A percentile compares a stretch with the other conserved stretches of the same genome.
These are phyloP conservation scores for Fusarium illudens DNA, from an alignment of 2,329 filamentous ascomycete species.

Conservation along the genomic window DNA sequence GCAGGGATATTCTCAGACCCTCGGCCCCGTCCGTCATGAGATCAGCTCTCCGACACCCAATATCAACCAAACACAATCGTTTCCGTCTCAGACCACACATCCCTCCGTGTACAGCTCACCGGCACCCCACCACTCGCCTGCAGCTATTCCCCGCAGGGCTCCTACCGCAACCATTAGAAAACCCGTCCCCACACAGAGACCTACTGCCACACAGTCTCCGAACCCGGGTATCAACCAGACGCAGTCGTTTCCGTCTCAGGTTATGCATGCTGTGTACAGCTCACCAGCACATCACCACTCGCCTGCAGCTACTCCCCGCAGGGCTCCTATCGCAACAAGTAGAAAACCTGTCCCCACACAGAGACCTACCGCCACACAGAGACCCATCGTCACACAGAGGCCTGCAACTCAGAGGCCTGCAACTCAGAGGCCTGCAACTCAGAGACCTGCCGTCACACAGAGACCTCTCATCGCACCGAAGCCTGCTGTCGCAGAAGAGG, in stretches of 20 bases:
- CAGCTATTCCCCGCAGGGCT: not conserved
- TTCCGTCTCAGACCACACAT: not conserved
- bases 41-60: not conserved
- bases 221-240: not conserved
- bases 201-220: not conserved
- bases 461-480: not conserved
- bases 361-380: not conserved
- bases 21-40: not conserved
- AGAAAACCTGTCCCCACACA: not conserved
- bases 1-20: not conserved
- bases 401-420: not conserved
- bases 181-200: not conserved
- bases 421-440: not conserved
- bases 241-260: not conserved
- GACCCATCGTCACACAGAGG: not conserved
- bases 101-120: not conserved
- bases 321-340: not conserved
- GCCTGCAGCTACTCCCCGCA: not conserved
- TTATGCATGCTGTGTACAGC: not conserved
- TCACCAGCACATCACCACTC: not conserved
- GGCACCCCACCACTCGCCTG: not conserved
- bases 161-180: not conserved
- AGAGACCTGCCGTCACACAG: not conserved
- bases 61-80: not conserved
- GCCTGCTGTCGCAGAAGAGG: not conserved